A percentile compares a stretch with the other conserved stretches of the same genome.
Conservation (phyloP, 495 filamentous ascomycete genomes). For the Talaromyces nanjingensis region DNA sequence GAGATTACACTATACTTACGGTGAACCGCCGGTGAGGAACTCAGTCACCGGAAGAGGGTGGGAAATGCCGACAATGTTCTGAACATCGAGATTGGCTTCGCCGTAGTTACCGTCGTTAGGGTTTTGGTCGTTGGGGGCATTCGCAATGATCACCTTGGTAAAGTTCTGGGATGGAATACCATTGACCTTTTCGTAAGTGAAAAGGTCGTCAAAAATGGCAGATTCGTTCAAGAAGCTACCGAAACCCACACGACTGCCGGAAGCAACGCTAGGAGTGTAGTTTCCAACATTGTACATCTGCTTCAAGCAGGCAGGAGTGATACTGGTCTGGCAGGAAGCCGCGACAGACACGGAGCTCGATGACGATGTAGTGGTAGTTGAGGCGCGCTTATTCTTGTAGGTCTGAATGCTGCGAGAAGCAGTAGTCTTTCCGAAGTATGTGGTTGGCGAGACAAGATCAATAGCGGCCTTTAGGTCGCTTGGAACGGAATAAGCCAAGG, state of each 20-base stretch:
- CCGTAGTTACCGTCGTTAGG: slow-evolving; percentile 28
- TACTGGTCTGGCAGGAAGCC: slow-evolving; percentile 39
- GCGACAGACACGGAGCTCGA: slow-evolving; percentile 14
- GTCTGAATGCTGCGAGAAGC: slow-evolving; percentile 12
- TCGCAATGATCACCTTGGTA: slow-evolving; percentile 49
- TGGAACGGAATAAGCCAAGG: slow-evolving; percentile 59
- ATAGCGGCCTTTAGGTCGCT: slow-evolving; percentile 43
- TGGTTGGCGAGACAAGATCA: slow-evolving; percentile 54
- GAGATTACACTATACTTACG: slow-evolving; percentile 17
- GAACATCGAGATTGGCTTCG: slow-evolving; percentile 66
- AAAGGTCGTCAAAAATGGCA: slow-evolving; percentile 31
- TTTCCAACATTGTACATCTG: slow-evolving; percentile 50
- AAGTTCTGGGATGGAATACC: slow-evolving; percentile 45
- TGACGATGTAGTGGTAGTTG: slow-evolving; percentile 11
- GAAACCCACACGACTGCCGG: slow-evolving; percentile 48
- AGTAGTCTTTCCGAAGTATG: slow-evolving; percentile 45
- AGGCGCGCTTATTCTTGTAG: slow-evolving; percentile 13
- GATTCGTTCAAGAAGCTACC: slow-evolving; percentile 48
- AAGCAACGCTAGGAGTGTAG: slow-evolving; percentile 38
- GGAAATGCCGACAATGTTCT: slow-evolving; percentile 51
- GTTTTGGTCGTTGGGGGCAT: slow-evolving; percentile 41
- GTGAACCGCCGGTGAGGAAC: slow-evolving; percentile 56
- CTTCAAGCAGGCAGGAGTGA: slow-evolving; percentile 54
- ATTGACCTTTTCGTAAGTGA: slow-evolving; percentile 21
- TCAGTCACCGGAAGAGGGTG: slow-evolving; percentile 51